These are phyloP conservation scores for Epichloe brachyelytri DNA, from an alignment of 2,329 filamentous ascomycete species.

Conservation along the genomic window DNA sequence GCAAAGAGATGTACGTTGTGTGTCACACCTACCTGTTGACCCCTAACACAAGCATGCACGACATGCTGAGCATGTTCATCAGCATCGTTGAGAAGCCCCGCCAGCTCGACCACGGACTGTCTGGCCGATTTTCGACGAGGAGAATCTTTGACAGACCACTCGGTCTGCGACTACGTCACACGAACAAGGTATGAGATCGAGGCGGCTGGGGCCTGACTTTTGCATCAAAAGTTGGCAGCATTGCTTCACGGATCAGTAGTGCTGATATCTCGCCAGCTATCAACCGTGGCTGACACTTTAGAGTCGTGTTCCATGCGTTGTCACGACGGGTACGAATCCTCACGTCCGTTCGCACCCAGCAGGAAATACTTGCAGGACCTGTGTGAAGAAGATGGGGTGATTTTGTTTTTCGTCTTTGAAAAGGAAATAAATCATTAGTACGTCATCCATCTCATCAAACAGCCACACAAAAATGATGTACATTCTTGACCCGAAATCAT, in stretches of 20 bases:
- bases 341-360: neutral
- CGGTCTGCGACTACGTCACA: slow-evolving; percentile 16
- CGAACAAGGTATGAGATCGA: neutral
- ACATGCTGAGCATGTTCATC: too few species aligned
- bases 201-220: slow-evolving; percentile 24
- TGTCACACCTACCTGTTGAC: too few species aligned
- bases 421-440: too few species aligned
- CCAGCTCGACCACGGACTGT: neutral
- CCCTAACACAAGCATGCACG: too few species aligned
- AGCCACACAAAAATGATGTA: too few species aligned
- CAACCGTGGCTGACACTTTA: neutral
- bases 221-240: slow-evolving; percentile 25
- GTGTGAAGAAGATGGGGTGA: too few species aligned
- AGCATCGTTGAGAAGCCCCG: neutral
- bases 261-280: slow-evolving; percentile 16
- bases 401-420: too few species aligned
- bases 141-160: neutral
- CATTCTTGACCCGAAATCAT: too few species aligned
- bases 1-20: too few species aligned
- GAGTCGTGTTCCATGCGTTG: neutral
- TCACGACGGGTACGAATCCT: neutral
- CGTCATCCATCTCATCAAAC: too few species aligned
- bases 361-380: neutral
- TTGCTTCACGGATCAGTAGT: slow-evolving; percentile 24
- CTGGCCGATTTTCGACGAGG: neutral